phyloP scores from a whole-genome alignment of 2,329 filamentous ascomycete species.

The Aspergillus sp. region DNA sequence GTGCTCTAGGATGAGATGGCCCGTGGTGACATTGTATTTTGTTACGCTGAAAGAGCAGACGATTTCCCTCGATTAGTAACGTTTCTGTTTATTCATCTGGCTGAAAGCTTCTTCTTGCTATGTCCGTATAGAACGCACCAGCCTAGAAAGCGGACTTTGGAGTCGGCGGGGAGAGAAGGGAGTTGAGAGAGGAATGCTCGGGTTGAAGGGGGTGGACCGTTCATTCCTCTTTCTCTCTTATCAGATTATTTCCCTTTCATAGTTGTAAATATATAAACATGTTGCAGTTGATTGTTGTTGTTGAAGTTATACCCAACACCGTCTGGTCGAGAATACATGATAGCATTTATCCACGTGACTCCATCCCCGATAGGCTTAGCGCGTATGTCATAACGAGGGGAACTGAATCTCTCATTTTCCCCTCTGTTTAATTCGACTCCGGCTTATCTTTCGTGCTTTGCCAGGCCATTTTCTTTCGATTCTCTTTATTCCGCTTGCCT shows the following conservation, averaged over 20 bases:
- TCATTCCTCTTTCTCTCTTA: constrained; percentile 19
- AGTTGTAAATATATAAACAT: neutral
- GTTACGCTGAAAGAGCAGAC: constrained; percentile 46
- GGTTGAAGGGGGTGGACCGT: constrained; percentile 59
- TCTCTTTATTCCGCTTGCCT: too few species aligned
- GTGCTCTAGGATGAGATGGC: constrained; percentile 64
- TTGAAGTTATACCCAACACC: neutral
- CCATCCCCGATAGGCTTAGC: constrained; percentile 21
- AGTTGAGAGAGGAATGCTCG: constrained; percentile 63
- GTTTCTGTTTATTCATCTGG: neutral
- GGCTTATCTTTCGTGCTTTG: too few species aligned
- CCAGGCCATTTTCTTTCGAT: too few species aligned
- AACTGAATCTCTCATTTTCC: constrained; percentile 16
- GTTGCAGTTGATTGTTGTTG: neutral
- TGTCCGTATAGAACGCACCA: constrained; percentile 59
- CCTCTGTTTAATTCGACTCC: constrained; percentile 1
- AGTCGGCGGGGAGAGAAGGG: constrained; percentile 46
- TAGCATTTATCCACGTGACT: constrained; percentile 26
- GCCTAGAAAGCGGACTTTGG: constrained; percentile 89
- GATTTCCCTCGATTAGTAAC: too few species aligned
- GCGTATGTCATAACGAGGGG: constrained; percentile 35
- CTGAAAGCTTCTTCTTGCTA: neutral
- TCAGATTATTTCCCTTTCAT: neutral
- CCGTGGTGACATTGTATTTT: constrained; percentile 54
- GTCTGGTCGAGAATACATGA: neutral